Evolutionary conservation across 495 filamentous ascomycete genomes (phyloP).

Genomic region (Xylaria flabelliformis): DNA sequence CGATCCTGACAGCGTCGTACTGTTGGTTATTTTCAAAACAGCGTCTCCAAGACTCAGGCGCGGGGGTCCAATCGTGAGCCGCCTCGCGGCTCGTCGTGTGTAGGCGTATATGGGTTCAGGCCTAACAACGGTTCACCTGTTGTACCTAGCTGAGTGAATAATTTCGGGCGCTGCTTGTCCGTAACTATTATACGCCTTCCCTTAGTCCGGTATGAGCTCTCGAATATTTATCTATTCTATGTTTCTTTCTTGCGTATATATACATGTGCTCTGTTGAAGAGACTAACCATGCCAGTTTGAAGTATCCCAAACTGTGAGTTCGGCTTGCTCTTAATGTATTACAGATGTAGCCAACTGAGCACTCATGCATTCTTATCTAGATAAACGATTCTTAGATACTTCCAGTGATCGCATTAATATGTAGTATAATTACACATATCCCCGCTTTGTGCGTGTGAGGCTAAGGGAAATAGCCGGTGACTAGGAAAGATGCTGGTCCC

Average conservation of each 20-base stretch:
- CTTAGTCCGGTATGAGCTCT: neutral
- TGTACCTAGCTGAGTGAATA: neutral
- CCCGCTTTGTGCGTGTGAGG: neutral
- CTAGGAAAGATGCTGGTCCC: conserved; percentile 18
- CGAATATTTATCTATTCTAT: neutral
- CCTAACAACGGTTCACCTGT: neutral
- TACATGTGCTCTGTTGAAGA: neutral
- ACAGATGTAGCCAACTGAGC: neutral
- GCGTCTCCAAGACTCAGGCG: neutral
- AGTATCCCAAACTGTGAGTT: neutral
- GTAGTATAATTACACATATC: neutral
- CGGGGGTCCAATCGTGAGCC: neutral
- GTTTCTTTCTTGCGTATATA: neutral
- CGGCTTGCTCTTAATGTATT: neutral
- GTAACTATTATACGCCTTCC: neutral
- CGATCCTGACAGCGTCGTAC: neutral
- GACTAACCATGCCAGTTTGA: no score
- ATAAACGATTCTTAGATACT: neutral
- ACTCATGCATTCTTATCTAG: neutral
- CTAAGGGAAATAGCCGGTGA: conserved; percentile 37
- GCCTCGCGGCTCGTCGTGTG: neutral
- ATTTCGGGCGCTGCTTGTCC: conserved; percentile 10
- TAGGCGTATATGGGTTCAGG: neutral
- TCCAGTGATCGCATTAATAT: neutral
- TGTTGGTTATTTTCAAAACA: conserved; percentile 3